Evolutionary conservation across 257 asterid genomes (phyloP).

Genomic region (Ocimum tenuiflorum): DNA sequence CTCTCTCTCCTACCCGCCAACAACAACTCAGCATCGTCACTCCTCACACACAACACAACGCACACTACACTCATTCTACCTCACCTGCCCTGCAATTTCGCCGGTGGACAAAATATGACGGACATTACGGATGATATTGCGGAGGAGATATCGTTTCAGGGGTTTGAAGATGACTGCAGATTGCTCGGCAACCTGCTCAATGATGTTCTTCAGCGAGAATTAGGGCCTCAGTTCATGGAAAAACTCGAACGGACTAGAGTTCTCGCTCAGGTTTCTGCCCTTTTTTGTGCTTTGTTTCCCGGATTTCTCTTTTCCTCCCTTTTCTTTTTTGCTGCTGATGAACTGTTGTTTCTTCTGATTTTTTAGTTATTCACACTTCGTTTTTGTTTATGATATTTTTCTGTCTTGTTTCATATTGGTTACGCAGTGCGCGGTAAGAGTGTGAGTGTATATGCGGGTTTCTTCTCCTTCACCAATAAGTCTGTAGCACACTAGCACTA

Average conservation of each 20-base stretch:
- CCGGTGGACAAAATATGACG: constrained; percentile 39
- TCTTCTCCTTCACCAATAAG: not conserved
- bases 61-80: not conserved
- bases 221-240: constrained; percentile 69
- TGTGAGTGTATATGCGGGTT: not conserved
- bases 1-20: constrained; percentile 8
- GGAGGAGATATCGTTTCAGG: constrained; percentile 84
- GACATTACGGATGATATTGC: constrained; percentile 91
- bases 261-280: constrained; percentile 66
- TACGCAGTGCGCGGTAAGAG: not conserved
- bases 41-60: not conserved
- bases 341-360: constrained; percentile 7
- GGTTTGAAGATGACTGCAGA: constrained; percentile 86
- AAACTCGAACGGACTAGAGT: constrained; percentile 69
- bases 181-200: constrained; percentile 72
- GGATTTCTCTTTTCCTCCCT: not conserved
- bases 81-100: not conserved
- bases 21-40: not conserved
- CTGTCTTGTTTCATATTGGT: not conserved
- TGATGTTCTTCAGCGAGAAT: constrained; percentile 80
- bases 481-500: not conserved
- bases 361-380: not conserved
- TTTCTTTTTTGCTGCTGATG: not conserved
- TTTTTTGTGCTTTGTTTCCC: not conserved
- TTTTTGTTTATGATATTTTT: not conserved